Conservation (phyloP, 345 rosid genomes). For the Excoecaria agallocha region DNA sequence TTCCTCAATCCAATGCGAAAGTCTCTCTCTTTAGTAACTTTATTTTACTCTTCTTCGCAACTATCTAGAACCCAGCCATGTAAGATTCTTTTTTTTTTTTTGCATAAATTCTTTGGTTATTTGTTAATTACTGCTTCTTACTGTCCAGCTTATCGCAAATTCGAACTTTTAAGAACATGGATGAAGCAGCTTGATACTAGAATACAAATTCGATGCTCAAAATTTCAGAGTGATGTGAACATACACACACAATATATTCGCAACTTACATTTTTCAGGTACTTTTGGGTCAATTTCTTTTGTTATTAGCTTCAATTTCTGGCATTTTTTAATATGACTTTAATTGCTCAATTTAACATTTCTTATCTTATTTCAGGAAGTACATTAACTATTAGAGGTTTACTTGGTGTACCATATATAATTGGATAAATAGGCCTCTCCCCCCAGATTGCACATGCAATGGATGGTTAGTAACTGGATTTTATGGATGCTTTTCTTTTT, state of each 20-base stretch:
- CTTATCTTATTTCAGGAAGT: constrained; percentile 12
- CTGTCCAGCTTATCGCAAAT: constrained; percentile 19
- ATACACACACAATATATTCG: constrained; percentile 1
- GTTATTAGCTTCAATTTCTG: background rate
- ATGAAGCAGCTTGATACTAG: constrained; percentile 16
- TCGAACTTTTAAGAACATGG: constrained; percentile 30
- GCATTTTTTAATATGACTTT: background rate
- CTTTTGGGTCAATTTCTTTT: background rate
- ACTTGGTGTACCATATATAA: constrained; percentile 28
- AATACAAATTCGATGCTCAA: constrained; percentile 1
- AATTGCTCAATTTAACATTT: background rate
- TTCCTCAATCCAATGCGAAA: constrained; percentile 24
- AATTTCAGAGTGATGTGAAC: constrained; percentile 12
- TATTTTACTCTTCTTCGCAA: background rate
- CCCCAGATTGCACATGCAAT: constrained; percentile 28
- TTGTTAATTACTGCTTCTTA: background rate
- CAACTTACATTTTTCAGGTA: constrained; percentile 20
- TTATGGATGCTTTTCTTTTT: background rate
- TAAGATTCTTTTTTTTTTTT: background rate
- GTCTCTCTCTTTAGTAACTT: constrained; percentile 7
- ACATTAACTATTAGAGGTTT: background rate
- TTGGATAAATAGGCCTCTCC: constrained; percentile 27
- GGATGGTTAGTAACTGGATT: constrained; percentile 32
- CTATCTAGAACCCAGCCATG: background rate
- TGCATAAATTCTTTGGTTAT: background rate